Base-by-base conservation (phyloP, 257 asterid species). In the Eucommia ulmoides region DNA sequence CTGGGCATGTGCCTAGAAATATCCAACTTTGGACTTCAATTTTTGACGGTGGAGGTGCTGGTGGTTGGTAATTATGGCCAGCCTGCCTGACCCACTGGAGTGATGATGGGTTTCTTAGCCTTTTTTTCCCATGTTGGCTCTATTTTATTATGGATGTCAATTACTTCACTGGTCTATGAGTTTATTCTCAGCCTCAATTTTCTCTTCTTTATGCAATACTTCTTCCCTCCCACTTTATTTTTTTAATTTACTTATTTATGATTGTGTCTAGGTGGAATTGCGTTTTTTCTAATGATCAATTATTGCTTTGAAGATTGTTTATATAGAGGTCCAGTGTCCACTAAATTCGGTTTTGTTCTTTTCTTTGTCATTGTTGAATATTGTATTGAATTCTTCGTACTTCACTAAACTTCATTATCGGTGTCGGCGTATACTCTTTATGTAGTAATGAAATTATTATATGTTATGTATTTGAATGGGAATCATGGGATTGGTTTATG, bases 61-160 rank as follows among this genome's bases (percentile, higher is more conserved):
- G 69, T 61, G 78, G 57, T 69, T 50, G 56, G 77, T 73, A 76
- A 65, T 67, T n/a, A n/a, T n/a, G n/a, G n/a, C n/a, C n/a, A n/a
- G n/a, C n/a, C n/a, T n/a, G n/a, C n/a, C n/a, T 84, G 83, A 38
- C 83, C 85, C 81, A 38, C 25, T 9, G 14, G 53, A 19, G 55
- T 54, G 61, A 60, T 70, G 63, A 62, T 60, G 67, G 2, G 44
- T 24, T 53, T 56, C 15, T 20, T 62, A 42, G 48, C 6, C 4
- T 10, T 6, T 42, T 16, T 19, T 3, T 5, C 15, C 20, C n/a
- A 42, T 38, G 48, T 23, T 57, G 46, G 49, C 47, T 19, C 48
- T 19, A 17, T 24, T 45, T n/a, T 25, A 17, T 38, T 25, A 23
- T 58, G 51, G 33, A 59, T 42, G 52, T 54, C 33, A 58, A 58